Conservation (phyloP, 179 eudicot genomes). For the Patellifolia procumbens region DNA sequence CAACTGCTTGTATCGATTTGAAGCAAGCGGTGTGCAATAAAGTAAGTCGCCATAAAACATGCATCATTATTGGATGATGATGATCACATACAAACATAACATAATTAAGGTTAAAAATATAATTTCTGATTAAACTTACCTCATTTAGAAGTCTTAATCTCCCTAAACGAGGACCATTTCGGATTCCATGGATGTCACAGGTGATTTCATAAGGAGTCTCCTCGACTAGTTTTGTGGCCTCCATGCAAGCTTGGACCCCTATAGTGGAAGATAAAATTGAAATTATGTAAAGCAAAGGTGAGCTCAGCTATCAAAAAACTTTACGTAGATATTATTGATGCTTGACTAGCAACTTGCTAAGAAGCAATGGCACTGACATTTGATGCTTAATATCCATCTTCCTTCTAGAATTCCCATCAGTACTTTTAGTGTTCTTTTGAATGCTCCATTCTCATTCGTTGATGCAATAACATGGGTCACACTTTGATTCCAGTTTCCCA, state of each 20-base stretch:
- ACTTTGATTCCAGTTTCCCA: constrained; percentile 58
- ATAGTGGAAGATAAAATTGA: constrained; percentile 19
- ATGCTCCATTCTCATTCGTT: constrained; percentile 70
- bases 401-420: constrained; percentile 94
- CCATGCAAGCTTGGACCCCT: constrained; percentile 88
- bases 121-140: constrained; percentile 36
- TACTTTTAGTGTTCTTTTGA: constrained; percentile 87
- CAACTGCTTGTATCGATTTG: neutral
- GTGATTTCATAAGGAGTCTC: constrained; percentile 71
- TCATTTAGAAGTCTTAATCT: constrained; percentile 67
- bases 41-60: too few species aligned
- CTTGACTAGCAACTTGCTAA: neutral
- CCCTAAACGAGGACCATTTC: constrained; percentile 78
- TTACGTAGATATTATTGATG: constrained; percentile 15
- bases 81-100: neutral
- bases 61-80: neutral
- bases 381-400: constrained; percentile 74
- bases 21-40: neutral
- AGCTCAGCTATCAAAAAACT: neutral
- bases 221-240: constrained; percentile 57
- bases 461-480: constrained; percentile 93
- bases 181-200: constrained; percentile 73
- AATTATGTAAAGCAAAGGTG: neutral
- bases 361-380: constrained; percentile 49
- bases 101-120: neutral